Evolutionary conservation across 2,329 filamentous ascomycete species (phyloP).

Genomic region (Aspergillus hiratsukae): DNA sequence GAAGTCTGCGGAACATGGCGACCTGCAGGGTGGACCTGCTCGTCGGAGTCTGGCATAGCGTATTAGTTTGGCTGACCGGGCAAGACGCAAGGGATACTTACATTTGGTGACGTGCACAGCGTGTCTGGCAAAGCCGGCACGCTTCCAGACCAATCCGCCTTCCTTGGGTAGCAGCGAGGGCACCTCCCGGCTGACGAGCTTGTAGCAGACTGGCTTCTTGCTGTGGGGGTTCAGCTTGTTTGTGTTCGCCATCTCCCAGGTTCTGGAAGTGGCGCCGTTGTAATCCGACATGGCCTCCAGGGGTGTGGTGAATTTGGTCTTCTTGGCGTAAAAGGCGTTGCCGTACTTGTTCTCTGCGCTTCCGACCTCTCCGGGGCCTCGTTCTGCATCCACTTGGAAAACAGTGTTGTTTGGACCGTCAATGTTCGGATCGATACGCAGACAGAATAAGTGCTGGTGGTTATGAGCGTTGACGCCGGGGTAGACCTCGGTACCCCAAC

Average conservation of each 20-base stretch:
- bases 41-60: constrained; percentile 60
- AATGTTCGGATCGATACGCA: constrained; percentile 81
- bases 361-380: constrained; percentile 69
- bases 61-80: constrained; percentile 10
- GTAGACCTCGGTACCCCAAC: constrained; percentile 90
- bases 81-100: constrained; percentile 43
- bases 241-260: constrained; percentile 88
- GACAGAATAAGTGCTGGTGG: constrained; percentile 91
- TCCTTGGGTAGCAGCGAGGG: constrained; percentile 74
- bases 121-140: constrained; percentile 81
- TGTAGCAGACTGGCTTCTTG: constrained; percentile 79
- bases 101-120: constrained; percentile 86
- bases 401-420: constrained; percentile 82
- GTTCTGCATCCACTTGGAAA: constrained; percentile 73
- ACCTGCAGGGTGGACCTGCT: constrained; percentile 78
- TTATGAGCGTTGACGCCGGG: constrained; percentile 91
- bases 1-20: constrained; percentile 85
- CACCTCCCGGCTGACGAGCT: constrained; percentile 82
- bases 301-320: constrained; percentile 71
- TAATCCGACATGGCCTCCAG: constrained; percentile 71
- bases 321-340: constrained; percentile 83
- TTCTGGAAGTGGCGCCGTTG: constrained; percentile 70
- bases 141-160: constrained; percentile 79
- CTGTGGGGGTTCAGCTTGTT: constrained; percentile 80
- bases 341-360: constrained; percentile 81